Evolutionary conservation across 768 basidiomycete species (phyloP).

Genomic region (Pleurotus giganteus): DNA sequence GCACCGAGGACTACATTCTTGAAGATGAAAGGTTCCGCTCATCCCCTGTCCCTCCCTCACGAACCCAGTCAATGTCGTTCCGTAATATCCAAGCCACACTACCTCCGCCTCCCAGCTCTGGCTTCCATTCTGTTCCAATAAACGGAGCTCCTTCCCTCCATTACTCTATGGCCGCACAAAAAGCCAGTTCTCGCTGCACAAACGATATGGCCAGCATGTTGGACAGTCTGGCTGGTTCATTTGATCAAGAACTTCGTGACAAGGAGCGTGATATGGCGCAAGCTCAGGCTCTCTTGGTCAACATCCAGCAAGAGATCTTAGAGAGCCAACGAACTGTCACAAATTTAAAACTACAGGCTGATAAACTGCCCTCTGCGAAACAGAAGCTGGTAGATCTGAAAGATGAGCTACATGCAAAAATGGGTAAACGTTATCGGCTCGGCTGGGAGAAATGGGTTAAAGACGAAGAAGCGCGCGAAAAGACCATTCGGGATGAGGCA

Average conservation of each 20-base stretch:
- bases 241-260: constrained; percentile 88
- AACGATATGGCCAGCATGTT: constrained; percentile 85
- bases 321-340: constrained; percentile 77
- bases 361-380: constrained; percentile 60
- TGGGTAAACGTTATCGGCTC: constrained; percentile 77
- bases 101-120: constrained; percentile 41
- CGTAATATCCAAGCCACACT: constrained; percentile 66
- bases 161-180: constrained; percentile 81
- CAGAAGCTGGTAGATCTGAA: constrained; percentile 61
- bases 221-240: constrained; percentile 83
- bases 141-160: constrained; percentile 76
- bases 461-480: constrained; percentile 80
- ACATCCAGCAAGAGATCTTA: constrained; percentile 87
- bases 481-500: constrained; percentile 57
- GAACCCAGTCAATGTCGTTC: constrained; percentile 65
- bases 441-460: constrained; percentile 95
- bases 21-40: constrained; percentile 97
- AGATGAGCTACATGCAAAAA: constrained; percentile 63
- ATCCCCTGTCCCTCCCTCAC: constrained; percentile 78
- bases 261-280: constrained; percentile 91
- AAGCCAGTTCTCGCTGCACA: constrained; percentile 80
- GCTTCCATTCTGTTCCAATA: constrained; percentile 43
- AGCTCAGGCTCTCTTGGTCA: constrained; percentile 80
- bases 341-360: constrained; percentile 68
- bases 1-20: constrained; percentile 96